Base-by-base conservation (phyloP, 2,329 filamentous ascomycete genomes). In the Beauveria bassiana region DNA sequence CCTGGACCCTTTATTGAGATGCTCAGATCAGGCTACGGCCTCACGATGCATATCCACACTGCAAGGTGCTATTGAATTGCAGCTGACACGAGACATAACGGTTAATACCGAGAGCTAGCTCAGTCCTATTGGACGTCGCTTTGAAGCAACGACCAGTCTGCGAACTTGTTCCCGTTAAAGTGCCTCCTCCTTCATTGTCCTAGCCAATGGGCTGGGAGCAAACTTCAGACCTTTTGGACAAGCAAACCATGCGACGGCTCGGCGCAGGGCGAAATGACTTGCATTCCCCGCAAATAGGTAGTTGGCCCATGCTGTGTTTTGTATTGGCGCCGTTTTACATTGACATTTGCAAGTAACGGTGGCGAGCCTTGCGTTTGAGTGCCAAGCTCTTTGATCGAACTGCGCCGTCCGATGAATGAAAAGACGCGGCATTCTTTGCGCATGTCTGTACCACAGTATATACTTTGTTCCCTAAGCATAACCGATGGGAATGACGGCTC, bases 231-330 rank as follows among this genome's bases (percentile, higher is more conserved):
- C 34, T 51, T 31, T 49, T n/a, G 10, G 46, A 43, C 31, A 51
- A 49, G 38, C 57, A 59, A 59, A 59, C 57, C 24, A 59, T 24
- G 31, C 18, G 6, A 20, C 57, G 57, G 57, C 34, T 45, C 38
- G 22, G 12, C 14, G 38, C 57, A 52, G 28, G 20, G 38, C 24
- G 12, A 59, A 51, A 59, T 45, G 26, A 45, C 22, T 24, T 52
- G 38, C 22, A 43, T 52, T 24, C 57, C 47, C 57, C 46, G 46
- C 57, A 59, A 22, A 22, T 26, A 9, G 46, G n/a, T 14, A 22
- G 22, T 47, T 47, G 28, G 28, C 53, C 18, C 16, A 18, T 56
- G 24, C 42, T 55, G 38, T 14, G 20, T 14, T 18, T 51, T 24
- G 12, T 7, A 16, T 51, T 16, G 24, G 46, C 47, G 26, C 18